These are phyloP conservation scores for Nothophytophthora sp. DNA, from an alignment of 352 stramenopile genomes.

Conservation along the genomic window DNA sequence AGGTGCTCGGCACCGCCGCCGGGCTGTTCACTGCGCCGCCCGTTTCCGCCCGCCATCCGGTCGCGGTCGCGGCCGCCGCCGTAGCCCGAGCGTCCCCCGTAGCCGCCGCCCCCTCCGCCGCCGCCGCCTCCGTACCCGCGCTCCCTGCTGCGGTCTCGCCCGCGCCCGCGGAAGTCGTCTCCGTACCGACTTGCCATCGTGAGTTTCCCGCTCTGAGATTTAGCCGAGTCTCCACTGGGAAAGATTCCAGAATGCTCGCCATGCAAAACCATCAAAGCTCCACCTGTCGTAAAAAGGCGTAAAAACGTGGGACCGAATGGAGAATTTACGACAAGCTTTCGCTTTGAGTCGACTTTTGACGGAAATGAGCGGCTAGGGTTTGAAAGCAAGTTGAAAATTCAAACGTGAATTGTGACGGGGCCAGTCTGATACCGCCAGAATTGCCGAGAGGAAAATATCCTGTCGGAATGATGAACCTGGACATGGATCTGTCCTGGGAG, in stretches of 20 bases:
- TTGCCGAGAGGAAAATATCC: conserved; percentile 1
- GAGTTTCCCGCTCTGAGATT: too few species aligned
- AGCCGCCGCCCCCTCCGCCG: too few species aligned
- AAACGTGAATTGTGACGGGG: conserved; percentile 25
- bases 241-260: conserved; percentile 46
- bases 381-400: too few species aligned
- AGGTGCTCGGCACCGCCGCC: conserved; percentile 94
- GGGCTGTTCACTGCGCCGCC: conserved; percentile 63
- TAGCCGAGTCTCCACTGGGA: not conserved
- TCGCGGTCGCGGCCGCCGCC: conserved; percentile 58
- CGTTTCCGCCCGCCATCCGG: conserved; percentile 44
- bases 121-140: conserved; percentile 42
- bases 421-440: too few species aligned
- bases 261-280: too few species aligned
- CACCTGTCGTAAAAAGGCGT: too few species aligned
- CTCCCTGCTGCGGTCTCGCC: conserved; percentile 75
- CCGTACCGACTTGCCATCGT: conserved; percentile 73
- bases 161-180: conserved; percentile 66
- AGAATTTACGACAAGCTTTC: too few species aligned
- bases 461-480: conserved; percentile 28
- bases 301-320: too few species aligned
- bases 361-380: conserved; percentile 3
- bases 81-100: conserved; percentile 40
- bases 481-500: conserved; percentile 33
- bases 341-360: too few species aligned